Conservation (phyloP, 2,329 filamentous ascomycete genomes). For the Talaromyces sp. region DNA sequence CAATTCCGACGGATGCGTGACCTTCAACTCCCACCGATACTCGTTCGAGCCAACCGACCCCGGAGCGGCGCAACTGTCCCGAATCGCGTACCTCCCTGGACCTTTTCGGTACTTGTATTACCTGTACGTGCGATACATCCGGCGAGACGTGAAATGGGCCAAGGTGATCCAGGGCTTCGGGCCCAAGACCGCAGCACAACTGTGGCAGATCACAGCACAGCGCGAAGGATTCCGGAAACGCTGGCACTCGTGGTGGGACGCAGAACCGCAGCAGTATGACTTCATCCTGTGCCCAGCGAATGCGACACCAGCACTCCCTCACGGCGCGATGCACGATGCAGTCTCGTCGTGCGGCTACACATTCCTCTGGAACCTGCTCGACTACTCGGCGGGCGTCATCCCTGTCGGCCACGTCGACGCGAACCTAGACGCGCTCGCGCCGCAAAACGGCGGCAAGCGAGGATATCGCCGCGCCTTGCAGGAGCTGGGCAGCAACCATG, state of each 20-base stretch:
- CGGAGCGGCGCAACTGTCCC: constrained; percentile 68
- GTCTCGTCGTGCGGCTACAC: constrained; percentile 87
- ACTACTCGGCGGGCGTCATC: constrained; percentile 77
- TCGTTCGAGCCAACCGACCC: constrained; percentile 72
- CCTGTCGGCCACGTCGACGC: constrained; percentile 79
- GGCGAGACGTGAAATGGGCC: constrained; percentile 70
- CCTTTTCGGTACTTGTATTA: constrained; percentile 81
- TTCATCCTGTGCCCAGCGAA: constrained; percentile 80
- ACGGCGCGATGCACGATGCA: constrained; percentile 78
- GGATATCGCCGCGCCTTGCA: constrained; percentile 33
- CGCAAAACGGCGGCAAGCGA: constrained; percentile 34
- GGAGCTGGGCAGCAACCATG: constrained; percentile 55
- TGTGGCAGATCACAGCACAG: constrained; percentile 73
- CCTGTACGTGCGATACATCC: constrained; percentile 80
- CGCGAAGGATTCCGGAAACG: constrained; percentile 70
- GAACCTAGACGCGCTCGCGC: constrained; percentile 58
- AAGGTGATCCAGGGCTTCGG: constrained; percentile 68
- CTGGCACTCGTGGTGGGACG: constrained; percentile 84
- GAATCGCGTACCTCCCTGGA: constrained; percentile 66
- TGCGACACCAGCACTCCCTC: constrained; percentile 81
- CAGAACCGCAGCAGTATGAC: constrained; percentile 63
- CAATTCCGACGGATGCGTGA: constrained; percentile 76
- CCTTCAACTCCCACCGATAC: constrained; percentile 70
- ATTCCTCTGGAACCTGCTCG: constrained; percentile 87
- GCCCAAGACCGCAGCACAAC: constrained; percentile 66